Evolutionary conservation across 768 basidiomycete species (phyloP).

Genomic region (Cystobasidium onofrii): DNA sequence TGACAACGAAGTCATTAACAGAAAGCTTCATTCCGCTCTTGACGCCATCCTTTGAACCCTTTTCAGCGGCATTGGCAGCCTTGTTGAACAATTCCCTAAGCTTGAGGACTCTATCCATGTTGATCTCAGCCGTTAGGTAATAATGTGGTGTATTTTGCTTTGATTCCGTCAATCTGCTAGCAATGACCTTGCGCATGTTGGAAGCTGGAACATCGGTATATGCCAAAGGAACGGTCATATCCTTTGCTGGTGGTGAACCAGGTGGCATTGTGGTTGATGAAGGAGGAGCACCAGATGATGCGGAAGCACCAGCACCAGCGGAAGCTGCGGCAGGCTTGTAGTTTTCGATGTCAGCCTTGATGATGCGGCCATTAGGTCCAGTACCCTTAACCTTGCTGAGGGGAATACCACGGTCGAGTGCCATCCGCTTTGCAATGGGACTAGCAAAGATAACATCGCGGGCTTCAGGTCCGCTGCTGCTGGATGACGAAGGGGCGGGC

Average conservation of each 20-base stretch:
- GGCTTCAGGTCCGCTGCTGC: constrained; percentile 34
- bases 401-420: constrained; percentile 85
- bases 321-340: constrained; percentile 65
- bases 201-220: constrained; percentile 83
- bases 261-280: constrained; percentile 47
- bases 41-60: constrained; percentile 57
- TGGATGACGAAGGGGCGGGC: constrained; percentile 39
- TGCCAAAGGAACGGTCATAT: constrained; percentile 43
- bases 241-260: constrained; percentile 47
- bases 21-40: constrained; percentile 61
- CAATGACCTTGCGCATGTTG: constrained; percentile 92
- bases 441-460: constrained; percentile 80
- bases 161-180: constrained; percentile 76
- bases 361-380: constrained; percentile 86
- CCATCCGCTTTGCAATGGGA: constrained; percentile 94
- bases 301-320: constrained; percentile 49
- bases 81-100: constrained; percentile 88
- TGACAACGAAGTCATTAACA: constrained; percentile 96
- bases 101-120: constrained; percentile 93
- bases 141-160: constrained; percentile 96
- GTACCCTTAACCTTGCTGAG: constrained; percentile 81
- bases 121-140: constrained; percentile 86
- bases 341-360: constrained; percentile 88
- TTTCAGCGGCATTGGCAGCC: constrained; percentile 56
- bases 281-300: constrained; percentile 47